Conservation (phyloP, 2,329 filamentous ascomycete species). For the Saccharata proteae region DNA sequence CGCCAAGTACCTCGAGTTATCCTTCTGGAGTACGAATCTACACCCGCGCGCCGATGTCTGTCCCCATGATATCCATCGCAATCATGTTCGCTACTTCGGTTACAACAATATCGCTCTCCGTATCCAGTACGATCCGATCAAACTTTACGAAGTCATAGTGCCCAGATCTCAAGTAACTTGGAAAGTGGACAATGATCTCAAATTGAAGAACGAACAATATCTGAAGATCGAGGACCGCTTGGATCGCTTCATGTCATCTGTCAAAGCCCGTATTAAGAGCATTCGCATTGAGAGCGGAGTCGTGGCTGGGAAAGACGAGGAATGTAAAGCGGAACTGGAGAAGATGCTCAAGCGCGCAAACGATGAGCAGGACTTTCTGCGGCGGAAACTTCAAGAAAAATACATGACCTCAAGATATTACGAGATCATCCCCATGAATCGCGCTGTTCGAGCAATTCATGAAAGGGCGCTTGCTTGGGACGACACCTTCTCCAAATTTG, state of each 20-base stretch:
- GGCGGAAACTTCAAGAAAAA: slow-evolving; percentile 70
- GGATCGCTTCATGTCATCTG: slow-evolving; percentile 75
- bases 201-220: slow-evolving; percentile 86
- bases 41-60: slow-evolving; percentile 65
- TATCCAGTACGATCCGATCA: slow-evolving; percentile 86
- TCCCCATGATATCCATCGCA: slow-evolving; percentile 80
- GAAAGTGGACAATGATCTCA: slow-evolving; percentile 93
- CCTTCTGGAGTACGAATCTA: slow-evolving; percentile 85
- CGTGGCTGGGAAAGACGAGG: slow-evolving; percentile 71
- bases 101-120: slow-evolving; percentile 74
- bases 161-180: slow-evolving; percentile 84
- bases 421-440: slow-evolving; percentile 88
- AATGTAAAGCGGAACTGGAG: slow-evolving; percentile 73
- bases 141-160: slow-evolving; percentile 87
- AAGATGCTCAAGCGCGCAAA: slow-evolving; percentile 64
- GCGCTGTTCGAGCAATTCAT: slow-evolving; percentile 77
- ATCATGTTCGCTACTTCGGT: slow-evolving; percentile 89
- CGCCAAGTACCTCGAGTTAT: slow-evolving; percentile 93
- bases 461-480: slow-evolving; percentile 94
- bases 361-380: slow-evolving; percentile 65
- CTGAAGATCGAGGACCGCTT: slow-evolving; percentile 69
- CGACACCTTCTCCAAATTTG: slow-evolving; percentile 76
- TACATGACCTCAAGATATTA: slow-evolving; percentile 95
- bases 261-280: slow-evolving; percentile 69
- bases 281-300: slow-evolving; percentile 92